Evolutionary conservation across 805 yeast genomes (phyloP), one percentile per base, ranked within the genome.

Genomic region (Metschnikowia proteae): DNA sequence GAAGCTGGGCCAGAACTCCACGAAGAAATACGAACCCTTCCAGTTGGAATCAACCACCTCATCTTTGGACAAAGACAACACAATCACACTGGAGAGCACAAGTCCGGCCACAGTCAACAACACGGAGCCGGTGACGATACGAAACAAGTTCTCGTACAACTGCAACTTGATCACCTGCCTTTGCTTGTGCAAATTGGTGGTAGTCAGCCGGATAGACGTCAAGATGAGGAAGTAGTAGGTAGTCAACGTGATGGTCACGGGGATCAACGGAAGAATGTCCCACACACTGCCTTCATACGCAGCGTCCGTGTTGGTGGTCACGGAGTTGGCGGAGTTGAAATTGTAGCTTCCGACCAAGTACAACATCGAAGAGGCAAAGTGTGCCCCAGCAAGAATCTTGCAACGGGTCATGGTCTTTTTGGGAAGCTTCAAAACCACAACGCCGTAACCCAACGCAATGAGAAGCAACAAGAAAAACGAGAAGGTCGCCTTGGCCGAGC

Each of bases 1-100:
- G 43, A 89, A 78, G 43, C 96, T 84, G 35, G 97, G 96, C 97
- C 98, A 91, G 72, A 96, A 95, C 59, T 92, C 97, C 39, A 85
- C 78, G 46, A 89, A 68, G 60, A 94, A 89, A 73, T 88, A 91
- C 61, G 95, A 81, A 39, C 88, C 80, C 68, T 91, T 88, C 99
- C 99, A 94, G 63, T 88, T 85, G 57, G 81, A 81, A 61, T 91
- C 96, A 50, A 92, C 78, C 63, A 88, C 78, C 51, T 88, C 87
- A 10, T 85, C 78, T 5, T 86, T 74, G 26, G 89, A 80, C 79
- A 86, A 85, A 38, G 88, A 84, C 55, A 90, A 73, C 58, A 83
- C 78, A 36, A 88, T 71, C 54, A 92, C 77, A 3, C 88, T 79
- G 11, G 90, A 80, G 38, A 88, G 65, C 25, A 86, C 72, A 45